Percentiles rank a stretch among this genome's conserved stretches.
Conservation (phyloP, 129 eudicot genomes). For the Logfia minima region DNA sequence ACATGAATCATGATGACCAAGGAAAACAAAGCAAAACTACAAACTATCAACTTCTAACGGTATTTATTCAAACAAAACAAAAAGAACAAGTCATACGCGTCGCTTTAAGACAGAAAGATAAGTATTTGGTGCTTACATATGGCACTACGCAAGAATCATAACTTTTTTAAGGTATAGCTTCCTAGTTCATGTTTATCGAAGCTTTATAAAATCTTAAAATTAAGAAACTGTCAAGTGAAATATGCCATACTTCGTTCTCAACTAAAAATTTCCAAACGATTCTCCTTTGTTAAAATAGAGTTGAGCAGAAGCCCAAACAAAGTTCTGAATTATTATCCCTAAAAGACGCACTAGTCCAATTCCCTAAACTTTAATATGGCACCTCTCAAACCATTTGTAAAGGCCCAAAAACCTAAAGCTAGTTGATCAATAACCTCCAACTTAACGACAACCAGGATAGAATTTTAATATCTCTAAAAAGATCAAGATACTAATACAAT, state of each 20-base stretch:
- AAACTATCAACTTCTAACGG: slow-evolving; percentile 35
- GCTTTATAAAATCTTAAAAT: background rate
- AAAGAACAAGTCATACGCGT: slow-evolving; percentile 7
- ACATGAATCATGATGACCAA: slow-evolving; percentile 17
- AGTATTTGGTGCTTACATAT: slow-evolving; percentile 31
- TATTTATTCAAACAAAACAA: background rate
- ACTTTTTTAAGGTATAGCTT: slow-evolving; percentile 14
- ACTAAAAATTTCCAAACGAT: background rate
- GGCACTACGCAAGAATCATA: slow-evolving; percentile 27
- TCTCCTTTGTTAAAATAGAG: background rate
- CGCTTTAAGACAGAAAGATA: slow-evolving; percentile 18
- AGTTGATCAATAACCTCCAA: background rate
- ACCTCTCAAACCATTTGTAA: background rate
- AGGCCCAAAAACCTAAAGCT: background rate
- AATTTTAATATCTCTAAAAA: background rate
- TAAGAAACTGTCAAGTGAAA: slow-evolving; percentile 5
- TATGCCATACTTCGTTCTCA: slow-evolving; percentile 9
- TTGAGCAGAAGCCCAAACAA: background rate
- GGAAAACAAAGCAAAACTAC: slow-evolving; percentile 23
- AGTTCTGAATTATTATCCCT: background rate
- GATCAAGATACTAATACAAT: background rate
- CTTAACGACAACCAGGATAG: background rate
- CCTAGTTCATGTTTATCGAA: background rate
- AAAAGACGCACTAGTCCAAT: background rate
- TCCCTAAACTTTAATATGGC: background rate